Percentiles rank a stretch among this genome's conserved stretches.
Evolutionary conservation across 164 flowering plant species (phyloP).

Genomic region (Malania oleifera): DNA sequence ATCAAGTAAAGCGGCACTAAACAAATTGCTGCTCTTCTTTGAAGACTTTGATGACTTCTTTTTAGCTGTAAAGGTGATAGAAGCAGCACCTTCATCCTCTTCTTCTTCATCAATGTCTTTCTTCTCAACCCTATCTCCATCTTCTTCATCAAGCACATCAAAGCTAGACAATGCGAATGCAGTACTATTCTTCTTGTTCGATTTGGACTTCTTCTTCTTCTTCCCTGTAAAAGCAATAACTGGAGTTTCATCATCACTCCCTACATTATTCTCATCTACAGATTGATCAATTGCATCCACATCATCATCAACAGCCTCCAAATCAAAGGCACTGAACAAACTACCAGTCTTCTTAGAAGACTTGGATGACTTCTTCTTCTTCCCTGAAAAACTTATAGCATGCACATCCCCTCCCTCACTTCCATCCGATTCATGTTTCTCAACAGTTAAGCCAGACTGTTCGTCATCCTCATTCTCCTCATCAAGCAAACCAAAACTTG

Average conservation of each 20-base stretch:
- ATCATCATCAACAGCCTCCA: conserved; percentile 26
- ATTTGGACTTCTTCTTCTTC: no score
- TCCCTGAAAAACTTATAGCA: conserved; percentile 32
- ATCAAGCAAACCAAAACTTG: conserved; percentile 22
- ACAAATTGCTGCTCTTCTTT: conserved; percentile 29
- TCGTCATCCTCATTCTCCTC: conserved; percentile 27
- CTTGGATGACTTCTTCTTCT: conserved; percentile 36
- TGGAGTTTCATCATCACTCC: no score
- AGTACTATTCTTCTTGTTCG: neutral
- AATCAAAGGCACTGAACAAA: conserved; percentile 12
- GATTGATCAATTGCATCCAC: neutral
- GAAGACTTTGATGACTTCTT: conserved; percentile 51
- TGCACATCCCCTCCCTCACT: conserved; percentile 34
- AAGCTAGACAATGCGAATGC: neutral
- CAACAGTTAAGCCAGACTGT: conserved; percentile 8
- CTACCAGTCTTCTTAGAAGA: conserved; percentile 17
- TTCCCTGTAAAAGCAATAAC: no score
- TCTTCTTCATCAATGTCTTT: conserved; percentile 9
- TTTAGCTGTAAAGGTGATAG: conserved; percentile 47
- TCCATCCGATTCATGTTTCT: conserved; percentile 14
- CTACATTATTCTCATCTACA: no score
- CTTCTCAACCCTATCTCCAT: conserved; percentile 14
- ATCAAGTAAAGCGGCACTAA: conserved; percentile 27
- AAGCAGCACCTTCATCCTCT: conserved; percentile 20
- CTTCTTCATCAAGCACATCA: neutral